Conservation (phyloP, 148 eudicot genomes). For the Gaultheria prostrata region DNA sequence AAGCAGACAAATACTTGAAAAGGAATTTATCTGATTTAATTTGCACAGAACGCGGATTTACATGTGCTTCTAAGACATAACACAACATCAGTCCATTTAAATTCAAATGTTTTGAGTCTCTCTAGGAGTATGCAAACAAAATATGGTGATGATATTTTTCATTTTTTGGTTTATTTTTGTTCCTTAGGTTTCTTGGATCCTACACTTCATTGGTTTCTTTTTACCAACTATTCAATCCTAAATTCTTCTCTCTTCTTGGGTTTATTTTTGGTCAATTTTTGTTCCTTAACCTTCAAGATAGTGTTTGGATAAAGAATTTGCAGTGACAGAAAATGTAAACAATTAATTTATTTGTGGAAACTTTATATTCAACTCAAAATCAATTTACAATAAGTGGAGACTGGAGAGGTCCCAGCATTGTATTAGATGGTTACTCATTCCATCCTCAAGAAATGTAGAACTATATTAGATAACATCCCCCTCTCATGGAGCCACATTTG, state of each 20-base stretch:
- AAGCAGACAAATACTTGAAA: constrained; percentile 40
- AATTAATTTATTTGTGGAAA: too few species aligned
- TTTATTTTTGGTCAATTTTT: too few species aligned
- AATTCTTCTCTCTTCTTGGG: background rate
- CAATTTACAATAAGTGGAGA: too few species aligned
- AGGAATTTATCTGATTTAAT: constrained; percentile 26
- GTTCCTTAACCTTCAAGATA: too few species aligned
- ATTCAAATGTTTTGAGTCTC: constrained; percentile 37
- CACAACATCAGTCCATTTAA: constrained; percentile 10
- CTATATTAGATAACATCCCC: too few species aligned
- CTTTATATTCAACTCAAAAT: too few species aligned
- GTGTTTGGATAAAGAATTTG: too few species aligned
- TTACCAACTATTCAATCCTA: constrained; percentile 9
- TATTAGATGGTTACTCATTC: too few species aligned
- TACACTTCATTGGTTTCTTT: background rate
- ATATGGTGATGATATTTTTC: constrained; percentile 18
- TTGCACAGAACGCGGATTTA: constrained; percentile 48
- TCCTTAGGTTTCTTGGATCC: background rate
- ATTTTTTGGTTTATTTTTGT: background rate
- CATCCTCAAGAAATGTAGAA: too few species aligned
- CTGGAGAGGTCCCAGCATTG: too few species aligned
- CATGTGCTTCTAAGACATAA: constrained; percentile 39
- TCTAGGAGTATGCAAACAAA: constrained; percentile 47
- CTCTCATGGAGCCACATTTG: too few species aligned
- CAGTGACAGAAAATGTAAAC: too few species aligned